phyloP scores from a whole-genome alignment of 2,329 filamentous ascomycete genomes.

The Pseudopyrenochaeta lycopersici region DNA sequence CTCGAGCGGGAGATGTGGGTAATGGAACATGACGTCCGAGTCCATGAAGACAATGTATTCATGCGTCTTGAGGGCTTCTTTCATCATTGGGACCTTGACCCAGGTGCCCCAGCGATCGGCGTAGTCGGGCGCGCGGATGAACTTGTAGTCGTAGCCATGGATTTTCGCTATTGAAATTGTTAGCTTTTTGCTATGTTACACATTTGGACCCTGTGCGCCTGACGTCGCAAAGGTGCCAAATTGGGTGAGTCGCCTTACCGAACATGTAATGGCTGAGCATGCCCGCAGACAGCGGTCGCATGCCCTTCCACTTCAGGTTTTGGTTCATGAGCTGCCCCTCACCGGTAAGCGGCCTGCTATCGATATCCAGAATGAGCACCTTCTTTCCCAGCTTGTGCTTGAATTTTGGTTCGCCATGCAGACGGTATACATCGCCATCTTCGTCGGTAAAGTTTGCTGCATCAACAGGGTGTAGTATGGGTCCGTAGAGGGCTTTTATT shows the following conservation, averaged over 20 bases:
- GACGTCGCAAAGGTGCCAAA: background rate
- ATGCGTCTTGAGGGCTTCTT: constrained; percentile 51
- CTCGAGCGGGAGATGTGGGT: constrained; percentile 59
- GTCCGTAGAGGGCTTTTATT: constrained; percentile 48
- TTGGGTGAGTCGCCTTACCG: constrained; percentile 24
- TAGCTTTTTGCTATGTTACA: constrained; percentile 4
- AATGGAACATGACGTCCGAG: constrained; percentile 59
- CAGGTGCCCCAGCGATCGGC: constrained; percentile 56
- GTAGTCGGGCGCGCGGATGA: constrained; percentile 55
- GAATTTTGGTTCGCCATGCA: constrained; percentile 42
- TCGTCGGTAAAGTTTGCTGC: constrained; percentile 50
- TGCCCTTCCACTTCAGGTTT: constrained; percentile 48
- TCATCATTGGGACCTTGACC: constrained; percentile 60
- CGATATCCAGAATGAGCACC: constrained; percentile 49
- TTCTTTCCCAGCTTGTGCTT: constrained; percentile 48
- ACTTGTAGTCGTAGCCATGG: constrained; percentile 61
- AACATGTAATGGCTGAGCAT: constrained; percentile 53
- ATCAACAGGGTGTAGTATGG: constrained; percentile 46
- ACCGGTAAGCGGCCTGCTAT: constrained; percentile 46
- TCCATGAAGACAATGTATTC: constrained; percentile 60
- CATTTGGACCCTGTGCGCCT: too few species aligned
- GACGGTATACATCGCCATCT: constrained; percentile 44
- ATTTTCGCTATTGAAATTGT: constrained; percentile 49
- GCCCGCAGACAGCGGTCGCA: constrained; percentile 47
- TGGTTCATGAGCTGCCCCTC: constrained; percentile 48